Base-by-base conservation (phyloP, 164 flowering plant genomes). In the Amborella trichopoda region DNA sequence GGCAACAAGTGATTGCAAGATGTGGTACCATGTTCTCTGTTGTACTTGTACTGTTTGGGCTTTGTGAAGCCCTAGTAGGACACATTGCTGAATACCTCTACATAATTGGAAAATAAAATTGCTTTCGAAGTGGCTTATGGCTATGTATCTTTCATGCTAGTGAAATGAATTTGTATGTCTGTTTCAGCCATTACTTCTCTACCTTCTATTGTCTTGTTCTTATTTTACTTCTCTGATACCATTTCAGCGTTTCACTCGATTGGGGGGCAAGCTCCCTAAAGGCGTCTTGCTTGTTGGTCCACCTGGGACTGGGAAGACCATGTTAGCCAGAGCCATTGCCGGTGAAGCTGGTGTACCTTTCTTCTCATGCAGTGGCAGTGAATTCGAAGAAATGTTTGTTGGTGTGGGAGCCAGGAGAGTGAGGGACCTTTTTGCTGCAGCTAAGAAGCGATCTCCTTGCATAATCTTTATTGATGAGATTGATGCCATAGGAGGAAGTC, bases 311-410 rank as follows among this genome's bases (percentile, higher is more conserved):
- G 98, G 98, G 4, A 93, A 88, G 60, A 93, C 99, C 21, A 84
- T 93, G 99, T 56, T 88, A 49, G 96, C 99, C 46, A 82, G 96
- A 67, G 99, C 99, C 46, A 93, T 93, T 68, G 99, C 99, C 10
- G 97, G 99, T 44, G 99, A 93, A 68, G 99, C 99, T 54, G 95
- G 89, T 18, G 96, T 93, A 24, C 99, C 96, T 30, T 89, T 89
- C 69, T 89, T 89, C 63, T 84, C 94, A 2, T 80, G 95, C 80
- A 84, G 95, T 56, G 97, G 97, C 34, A 88, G 96, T 68, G 99
- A 93, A 56, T 93, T 93, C 69, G 99, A 93, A 65, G 99, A 93
- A 65, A 88, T 93, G 95, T 93, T 84, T 85, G 95, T 93, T 57
- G 99, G 99, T 52, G 96, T 93, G 55, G 99, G 97, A 54, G 97